Base-by-base conservation (phyloP, 1,284 basidiomycete genomes). In the Phellopilus nigrolimitatus region DNA sequence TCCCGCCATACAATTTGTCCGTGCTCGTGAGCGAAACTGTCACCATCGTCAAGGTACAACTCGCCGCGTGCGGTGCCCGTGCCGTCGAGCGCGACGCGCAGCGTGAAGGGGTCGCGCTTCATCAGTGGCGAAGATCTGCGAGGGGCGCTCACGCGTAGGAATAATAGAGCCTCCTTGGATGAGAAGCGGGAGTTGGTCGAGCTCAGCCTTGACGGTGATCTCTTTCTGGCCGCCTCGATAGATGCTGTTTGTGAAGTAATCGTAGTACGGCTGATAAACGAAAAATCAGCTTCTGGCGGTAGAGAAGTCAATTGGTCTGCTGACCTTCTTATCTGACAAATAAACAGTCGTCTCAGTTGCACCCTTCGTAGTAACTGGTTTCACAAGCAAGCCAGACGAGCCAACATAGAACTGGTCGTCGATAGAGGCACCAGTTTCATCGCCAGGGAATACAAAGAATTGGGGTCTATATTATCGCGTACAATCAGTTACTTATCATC, bases 321-420 rank as follows among this genome's bases (percentile, higher is more conserved):
- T 40, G 47, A 82, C 88, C 74, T 95, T 82, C 57, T 91, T 80
- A 61, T 97, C 95, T 1, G 91, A 78, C 28, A 99, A 78, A 67
- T 98, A 98, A 1, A 99, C 75, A 2, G 80, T 74, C 0, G 84
- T 76, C 57, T 86, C 79, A 0, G 75, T 84, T 9, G 73, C 84
- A 34, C 81, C 92, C 61, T 87, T 83, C 30, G 76, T 71, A 0
- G 89, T 92, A 33, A 98, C 82, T 0, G 97, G 95, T 68, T 97
- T 97, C 60, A 95, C 87, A 47, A 99, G 78, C 43, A 99, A 68
- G 15, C 95, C 95, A 7, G 89, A 88, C 24, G 79, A 78, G 22
- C 94, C 95, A 51, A 99, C 71, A 64, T 89, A 98, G 72, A 87
- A 99, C 66, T 99, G 97, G 63, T 97, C 92, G 62, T 97, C 97